Percentiles rank a stretch among this genome's conserved stretches.
These are phyloP conservation scores for Bothriochloa decipiens DNA, from an alignment of 176 grass and related monocot species.

Conservation along the genomic window DNA sequence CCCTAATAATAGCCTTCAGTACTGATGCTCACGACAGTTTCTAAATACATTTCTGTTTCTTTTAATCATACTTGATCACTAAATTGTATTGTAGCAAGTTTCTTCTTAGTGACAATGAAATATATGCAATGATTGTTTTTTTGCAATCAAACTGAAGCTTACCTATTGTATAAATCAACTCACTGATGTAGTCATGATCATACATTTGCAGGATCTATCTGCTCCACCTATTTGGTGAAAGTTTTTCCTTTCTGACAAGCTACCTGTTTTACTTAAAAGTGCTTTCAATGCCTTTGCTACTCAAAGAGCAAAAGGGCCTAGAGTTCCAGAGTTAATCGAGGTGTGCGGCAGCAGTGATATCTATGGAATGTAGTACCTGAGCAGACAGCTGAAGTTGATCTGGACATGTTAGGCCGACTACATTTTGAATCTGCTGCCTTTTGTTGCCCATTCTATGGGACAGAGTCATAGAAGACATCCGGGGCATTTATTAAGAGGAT, in stretches of 20 bases:
- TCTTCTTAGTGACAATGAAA: neutral
- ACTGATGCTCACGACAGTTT: neutral
- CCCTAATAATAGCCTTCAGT: neutral
- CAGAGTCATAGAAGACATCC: neutral
- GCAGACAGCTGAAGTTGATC: conserved; percentile 25
- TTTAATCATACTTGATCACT: conserved; percentile 3
- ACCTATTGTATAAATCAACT: conserved; percentile 6
- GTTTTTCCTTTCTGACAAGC: conserved; percentile 24
- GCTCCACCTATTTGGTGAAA: conserved; percentile 11
- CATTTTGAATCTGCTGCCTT: neutral
- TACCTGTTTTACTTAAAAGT: conserved; percentile 31
- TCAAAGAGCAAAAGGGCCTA: conserved; percentile 28
- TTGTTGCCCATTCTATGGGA: neutral
- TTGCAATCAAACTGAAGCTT: conserved; percentile 22
- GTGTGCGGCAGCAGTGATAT: neutral
- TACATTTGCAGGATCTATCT: conserved; percentile 48
- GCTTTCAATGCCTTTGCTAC: conserved; percentile 9
- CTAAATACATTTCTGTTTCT: conserved; percentile 11
- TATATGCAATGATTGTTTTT: neutral
- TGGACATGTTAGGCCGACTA: neutral
- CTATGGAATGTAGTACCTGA: conserved; percentile 5
- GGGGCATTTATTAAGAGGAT: conserved; percentile 15
- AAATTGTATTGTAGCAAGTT: neutral
- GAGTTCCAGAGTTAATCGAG: conserved; percentile 19
- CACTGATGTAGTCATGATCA: neutral